Conservation (phyloP, 2,329 filamentous ascomycete species). For the Geoglossum cookeanum region DNA sequence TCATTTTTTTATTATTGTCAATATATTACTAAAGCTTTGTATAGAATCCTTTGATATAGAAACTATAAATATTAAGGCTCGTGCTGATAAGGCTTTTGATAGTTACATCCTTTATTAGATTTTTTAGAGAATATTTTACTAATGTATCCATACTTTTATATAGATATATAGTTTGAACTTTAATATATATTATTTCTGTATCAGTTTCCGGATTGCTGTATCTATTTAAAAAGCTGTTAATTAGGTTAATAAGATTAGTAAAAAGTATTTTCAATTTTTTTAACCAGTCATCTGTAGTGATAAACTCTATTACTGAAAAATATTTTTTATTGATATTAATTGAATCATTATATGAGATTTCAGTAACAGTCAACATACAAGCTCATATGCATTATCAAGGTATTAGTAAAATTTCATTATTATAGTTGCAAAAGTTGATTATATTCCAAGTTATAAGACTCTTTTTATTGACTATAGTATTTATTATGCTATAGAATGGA, state of each 20-base stretch:
- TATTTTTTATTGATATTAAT: conserved; percentile 24
- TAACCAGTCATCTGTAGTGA: conserved; percentile 31
- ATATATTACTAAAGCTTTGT: conserved; percentile 27
- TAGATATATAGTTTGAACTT: conserved; percentile 31
- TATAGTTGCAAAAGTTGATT: neutral
- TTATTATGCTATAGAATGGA: conserved; percentile 30
- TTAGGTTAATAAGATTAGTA: conserved; percentile 26
- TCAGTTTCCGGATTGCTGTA: conserved; percentile 25
- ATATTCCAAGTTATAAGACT: conserved; percentile 29
- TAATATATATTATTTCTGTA: conserved; percentile 29
- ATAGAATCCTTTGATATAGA: conserved; percentile 25
- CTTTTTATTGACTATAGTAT: conserved; percentile 42
- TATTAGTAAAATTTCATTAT: too few species aligned
- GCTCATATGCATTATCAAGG: conserved; percentile 34
- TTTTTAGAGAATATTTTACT: conserved; percentile 17
- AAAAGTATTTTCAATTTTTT: conserved; percentile 31
- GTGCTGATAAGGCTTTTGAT: conserved; percentile 28
- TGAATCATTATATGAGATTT: conserved; percentile 36
- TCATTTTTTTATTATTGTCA: too few species aligned
- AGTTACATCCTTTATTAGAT: conserved; percentile 23
- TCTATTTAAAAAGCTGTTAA: conserved; percentile 22
- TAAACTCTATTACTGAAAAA: conserved; percentile 38
- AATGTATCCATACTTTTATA: conserved; percentile 24
- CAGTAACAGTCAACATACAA: conserved; percentile 41
- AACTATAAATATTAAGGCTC: conserved; percentile 21